Base-by-base conservation (phyloP, 768 basidiomycete genomes). In the Russula vinacea region DNA sequence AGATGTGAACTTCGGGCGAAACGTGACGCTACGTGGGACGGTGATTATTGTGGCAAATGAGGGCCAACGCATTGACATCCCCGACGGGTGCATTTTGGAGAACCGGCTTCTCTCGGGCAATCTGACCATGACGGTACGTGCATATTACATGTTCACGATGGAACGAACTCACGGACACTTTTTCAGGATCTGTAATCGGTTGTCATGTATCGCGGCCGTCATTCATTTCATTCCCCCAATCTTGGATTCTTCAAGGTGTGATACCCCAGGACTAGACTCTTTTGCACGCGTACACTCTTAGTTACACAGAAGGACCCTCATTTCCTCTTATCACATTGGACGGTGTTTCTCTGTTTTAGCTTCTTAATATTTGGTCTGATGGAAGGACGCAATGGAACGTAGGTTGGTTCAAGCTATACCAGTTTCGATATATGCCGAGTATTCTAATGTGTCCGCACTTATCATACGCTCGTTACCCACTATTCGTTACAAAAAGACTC, bases 1-100 rank as follows among this genome's bases (percentile, higher is more conserved):
- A 45, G 91, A 95, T 74, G 92, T 95, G 39, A 85, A 87, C 79
- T 94, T 96, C 74, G 93, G 93, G 24, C 85, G 88, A 64, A 89
- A 89, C 71, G 87, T 92, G 37, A 90, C 89, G 29, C 81, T 96
- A 52, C 85, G 89, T 32, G 93, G 94, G 7, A 96, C 94, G 39
- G 93, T 95, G 71, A 94, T 96, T 69, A 71, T 90, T 62, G 87
- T 91, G 64, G 88, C 90, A 26, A 90, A 87, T 71, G 90, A 90
- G 71, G 88, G 88, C 10, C 82, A 84, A 69, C 80, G 82, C 61
- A 90, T 91, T 60, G 82, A 86, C 70, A 84, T 91, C 51, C 89
- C 89, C 26, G 89, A 91, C 67, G 88, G 88, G 2, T 83, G 86
- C 66, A 80, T 85, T 66, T 75, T 89, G 58, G 88, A 88, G 74